Conservation (phyloP, 768 basidiomycete genomes). For the Floccularia luteovirens region DNA sequence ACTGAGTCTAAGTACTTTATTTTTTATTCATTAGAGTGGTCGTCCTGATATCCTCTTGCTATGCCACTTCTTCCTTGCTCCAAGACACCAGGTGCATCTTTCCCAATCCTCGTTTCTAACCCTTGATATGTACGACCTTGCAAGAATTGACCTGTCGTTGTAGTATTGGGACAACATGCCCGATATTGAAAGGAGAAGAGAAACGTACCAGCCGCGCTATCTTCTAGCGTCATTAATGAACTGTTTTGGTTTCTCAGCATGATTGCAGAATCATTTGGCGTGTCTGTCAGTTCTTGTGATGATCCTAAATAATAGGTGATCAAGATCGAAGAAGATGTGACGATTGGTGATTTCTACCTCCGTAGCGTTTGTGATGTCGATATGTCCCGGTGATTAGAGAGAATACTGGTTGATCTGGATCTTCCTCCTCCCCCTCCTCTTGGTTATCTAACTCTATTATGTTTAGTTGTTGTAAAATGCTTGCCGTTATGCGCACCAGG, state of each 20-base stretch:
- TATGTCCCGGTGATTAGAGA: slow-evolving; percentile 85
- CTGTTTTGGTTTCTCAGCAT: slow-evolving; percentile 59
- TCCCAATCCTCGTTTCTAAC: slow-evolving; percentile 67
- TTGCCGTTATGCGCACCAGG: background rate
- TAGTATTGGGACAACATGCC: background rate
- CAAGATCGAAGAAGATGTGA: background rate
- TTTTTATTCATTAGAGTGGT: slow-evolving; percentile 13
- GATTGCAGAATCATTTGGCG: slow-evolving; percentile 25
- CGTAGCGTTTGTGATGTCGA: slow-evolving; percentile 67
- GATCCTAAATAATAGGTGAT: background rate
- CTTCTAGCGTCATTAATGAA: slow-evolving; percentile 42
- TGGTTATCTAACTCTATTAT: background rate
- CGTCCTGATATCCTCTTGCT: slow-evolving; percentile 78
- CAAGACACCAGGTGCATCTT: slow-evolving; percentile 72
- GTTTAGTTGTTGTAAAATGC: background rate
- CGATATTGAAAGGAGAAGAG: background rate
- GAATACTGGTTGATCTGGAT: slow-evolving; percentile 72
- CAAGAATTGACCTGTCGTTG: slow-evolving; percentile 56
- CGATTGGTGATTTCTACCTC: slow-evolving; percentile 14
- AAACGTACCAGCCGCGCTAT: slow-evolving; percentile 65
- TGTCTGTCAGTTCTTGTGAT: background rate
- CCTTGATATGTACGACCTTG: slow-evolving; percentile 73
- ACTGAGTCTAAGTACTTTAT: background rate
- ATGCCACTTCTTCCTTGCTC: slow-evolving; percentile 90
- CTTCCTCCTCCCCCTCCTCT: slow-evolving; percentile 32